Conservation (phyloP, 768 basidiomycete genomes). For the Rossbeevera mucosa region DNA sequence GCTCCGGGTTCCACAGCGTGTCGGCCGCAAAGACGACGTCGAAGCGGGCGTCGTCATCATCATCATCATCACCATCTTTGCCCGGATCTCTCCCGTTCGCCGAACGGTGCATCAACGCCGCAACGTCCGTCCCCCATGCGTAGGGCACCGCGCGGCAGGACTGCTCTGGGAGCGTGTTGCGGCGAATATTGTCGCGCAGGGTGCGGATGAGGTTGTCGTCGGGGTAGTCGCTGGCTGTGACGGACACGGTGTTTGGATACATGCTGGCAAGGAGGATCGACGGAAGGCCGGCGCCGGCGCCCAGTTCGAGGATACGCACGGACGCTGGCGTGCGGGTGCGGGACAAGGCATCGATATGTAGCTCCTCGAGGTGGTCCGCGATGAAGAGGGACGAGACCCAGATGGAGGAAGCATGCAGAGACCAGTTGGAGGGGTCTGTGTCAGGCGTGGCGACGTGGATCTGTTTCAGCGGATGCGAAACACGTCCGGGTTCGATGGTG, state of each 20-base stretch:
- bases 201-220: constrained; percentile 57
- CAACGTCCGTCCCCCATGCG: constrained; percentile 58
- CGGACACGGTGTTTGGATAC: constrained; percentile 31
- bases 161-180: constrained; percentile 43
- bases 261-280: constrained; percentile 60
- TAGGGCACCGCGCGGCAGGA: constrained; percentile 53
- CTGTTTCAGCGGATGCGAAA: constrained; percentile 10
- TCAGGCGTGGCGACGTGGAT: constrained; percentile 59
- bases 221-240: constrained; percentile 69
- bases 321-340: constrained; percentile 7
- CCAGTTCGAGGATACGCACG: constrained; percentile 59
- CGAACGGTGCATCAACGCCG: constrained; percentile 11
- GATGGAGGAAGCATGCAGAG: constrained; percentile 71
- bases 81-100: not conserved
- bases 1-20: constrained; percentile 70
- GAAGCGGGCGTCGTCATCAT: constrained; percentile 33
- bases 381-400: constrained; percentile 68
- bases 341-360: constrained; percentile 35
- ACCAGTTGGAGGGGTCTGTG: constrained; percentile 65
- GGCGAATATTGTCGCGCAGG: constrained; percentile 51
- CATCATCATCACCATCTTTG: not conserved
- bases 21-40: constrained; percentile 71
- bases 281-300: constrained; percentile 71
- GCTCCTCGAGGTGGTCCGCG: constrained; percentile 55
- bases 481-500: constrained; percentile 17